These are phyloP conservation scores for Fonsecaea monophora DNA, from an alignment of 2,329 filamentous ascomycete species.

Conservation along the genomic window DNA sequence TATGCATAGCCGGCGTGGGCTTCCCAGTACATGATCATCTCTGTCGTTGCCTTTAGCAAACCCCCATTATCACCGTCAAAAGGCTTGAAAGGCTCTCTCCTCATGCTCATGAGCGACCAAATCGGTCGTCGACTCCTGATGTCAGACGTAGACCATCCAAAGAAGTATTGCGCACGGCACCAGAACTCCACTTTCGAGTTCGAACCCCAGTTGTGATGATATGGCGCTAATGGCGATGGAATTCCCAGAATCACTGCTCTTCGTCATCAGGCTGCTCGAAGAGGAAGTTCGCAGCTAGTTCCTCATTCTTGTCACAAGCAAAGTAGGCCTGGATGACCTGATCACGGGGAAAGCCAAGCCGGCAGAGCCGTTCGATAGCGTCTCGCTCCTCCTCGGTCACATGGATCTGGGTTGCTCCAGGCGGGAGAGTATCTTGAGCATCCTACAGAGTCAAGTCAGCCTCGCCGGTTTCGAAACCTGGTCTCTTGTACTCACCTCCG, in stretches of 20 bases:
- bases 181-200: slow-evolving; percentile 1
- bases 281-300: slow-evolving; percentile 95
- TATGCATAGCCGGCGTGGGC: not conserved
- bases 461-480: not conserved
- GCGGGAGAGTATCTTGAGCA: slow-evolving; percentile 70
- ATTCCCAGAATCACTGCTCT: slow-evolving; percentile 23
- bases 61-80: not conserved
- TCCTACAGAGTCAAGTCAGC: slow-evolving; percentile 53
- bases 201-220: not conserved
- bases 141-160: not conserved
- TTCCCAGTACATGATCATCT: not conserved
- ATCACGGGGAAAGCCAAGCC: slow-evolving; percentile 90
- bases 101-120: not conserved
- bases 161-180: not conserved
- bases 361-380: slow-evolving; percentile 95
- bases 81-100: not conserved
- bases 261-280: slow-evolving; percentile 86
- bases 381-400: slow-evolving; percentile 97
- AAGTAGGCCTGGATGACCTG: slow-evolving; percentile 98
- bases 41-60: not conserved
- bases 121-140: not conserved
- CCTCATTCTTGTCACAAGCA: slow-evolving; percentile 99
- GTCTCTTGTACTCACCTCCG: slow-evolving; percentile 59
- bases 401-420: slow-evolving; percentile 84
- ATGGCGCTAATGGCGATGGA: slow-evolving; percentile 6